Base-by-base conservation (phyloP, 1,284 basidiomycete species). In the Cutaneotrichosporon dermatis region DNA sequence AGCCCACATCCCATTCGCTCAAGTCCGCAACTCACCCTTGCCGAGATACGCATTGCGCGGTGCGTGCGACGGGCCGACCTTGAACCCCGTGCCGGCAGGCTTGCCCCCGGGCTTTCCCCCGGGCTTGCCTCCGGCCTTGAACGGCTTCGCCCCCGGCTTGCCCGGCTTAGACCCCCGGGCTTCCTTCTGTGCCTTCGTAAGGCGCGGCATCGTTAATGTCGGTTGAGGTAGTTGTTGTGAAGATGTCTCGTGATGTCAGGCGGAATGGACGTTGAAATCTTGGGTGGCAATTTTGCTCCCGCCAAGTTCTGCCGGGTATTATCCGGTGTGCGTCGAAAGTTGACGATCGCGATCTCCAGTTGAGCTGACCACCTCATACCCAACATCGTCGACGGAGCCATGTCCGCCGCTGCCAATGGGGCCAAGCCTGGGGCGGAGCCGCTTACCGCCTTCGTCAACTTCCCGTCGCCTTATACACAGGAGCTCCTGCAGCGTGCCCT, bases 391-490 rank as follows among this genome's bases (percentile, higher is more conserved):
- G 25, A 25, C 25, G 25, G 25, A 25, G 25, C 25, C 25, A 25
- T 25, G 25, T 25, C 25, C 25, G 25, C 25, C 25, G 25, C 25
- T 25, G 25, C 25, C 25, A 25, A 25, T 25, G 25, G 25, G 25
- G 25, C 25, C 25, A 25, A 25, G 25, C 25, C 25, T 25, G 25
- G 25, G 25, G 6, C 13, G 25, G 25, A 25, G 25, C 25, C 69
- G 0, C 62, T 81, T 59, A 72, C 72, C 11, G 84, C 84, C 35
- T 81, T 86, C 68, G 83, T 90, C 35, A 83, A 82, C 36, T 93
- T 91, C 85, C 90, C 90, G 0, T 79, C 90, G 12, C 88, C 88
- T 6, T 83, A 92, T 61, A 92, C 89, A 7, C 79, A 84, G 42
- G 80, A 82, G 8, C 83, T 93, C 50, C 86, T 92, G 50, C 79